Evolutionary conservation across 441 rosid species (phyloP).

Genomic region (Capsella rubella): DNA sequence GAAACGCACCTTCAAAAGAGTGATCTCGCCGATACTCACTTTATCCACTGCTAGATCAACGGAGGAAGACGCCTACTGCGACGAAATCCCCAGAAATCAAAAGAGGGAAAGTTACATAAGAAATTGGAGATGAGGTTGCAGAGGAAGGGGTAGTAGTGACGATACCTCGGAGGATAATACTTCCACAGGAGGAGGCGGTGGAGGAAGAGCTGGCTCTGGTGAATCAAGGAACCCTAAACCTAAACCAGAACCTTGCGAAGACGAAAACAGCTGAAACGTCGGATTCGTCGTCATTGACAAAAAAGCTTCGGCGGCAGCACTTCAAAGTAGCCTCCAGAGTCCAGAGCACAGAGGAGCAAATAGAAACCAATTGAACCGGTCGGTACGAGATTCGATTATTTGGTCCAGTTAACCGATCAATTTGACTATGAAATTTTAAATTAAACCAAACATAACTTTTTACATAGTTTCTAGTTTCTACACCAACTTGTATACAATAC

Average conservation of each 20-base stretch:
- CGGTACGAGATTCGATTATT: neutral
- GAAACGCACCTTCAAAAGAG: constrained; percentile 70
- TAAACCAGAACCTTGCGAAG: constrained; percentile 33
- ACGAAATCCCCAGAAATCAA: constrained; percentile 24
- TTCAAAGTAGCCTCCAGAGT: neutral
- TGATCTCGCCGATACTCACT: constrained; percentile 59
- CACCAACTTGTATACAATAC: too few species aligned
- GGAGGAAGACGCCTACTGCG: constrained; percentile 56
- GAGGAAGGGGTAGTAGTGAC: neutral
- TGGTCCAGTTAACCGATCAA: neutral
- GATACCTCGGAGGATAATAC: constrained; percentile 68
- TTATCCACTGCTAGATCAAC: constrained; percentile 60
- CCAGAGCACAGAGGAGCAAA: neutral
- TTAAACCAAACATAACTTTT: too few species aligned
- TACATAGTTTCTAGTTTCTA: too few species aligned
- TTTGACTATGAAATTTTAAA: too few species aligned
- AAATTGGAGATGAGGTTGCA: neutral
- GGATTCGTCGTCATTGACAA: constrained; percentile 53
- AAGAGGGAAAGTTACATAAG: neutral
- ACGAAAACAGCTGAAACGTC: constrained; percentile 57
- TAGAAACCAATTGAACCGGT: neutral
- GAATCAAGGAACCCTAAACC: constrained; percentile 61
- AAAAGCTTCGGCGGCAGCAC: constrained; percentile 17
- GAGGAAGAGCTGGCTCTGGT: constrained; percentile 58
- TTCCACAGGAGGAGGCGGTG: constrained; percentile 75